Conservation (phyloP, 169 alveolate genomes). For the Babesia caballi region DNA sequence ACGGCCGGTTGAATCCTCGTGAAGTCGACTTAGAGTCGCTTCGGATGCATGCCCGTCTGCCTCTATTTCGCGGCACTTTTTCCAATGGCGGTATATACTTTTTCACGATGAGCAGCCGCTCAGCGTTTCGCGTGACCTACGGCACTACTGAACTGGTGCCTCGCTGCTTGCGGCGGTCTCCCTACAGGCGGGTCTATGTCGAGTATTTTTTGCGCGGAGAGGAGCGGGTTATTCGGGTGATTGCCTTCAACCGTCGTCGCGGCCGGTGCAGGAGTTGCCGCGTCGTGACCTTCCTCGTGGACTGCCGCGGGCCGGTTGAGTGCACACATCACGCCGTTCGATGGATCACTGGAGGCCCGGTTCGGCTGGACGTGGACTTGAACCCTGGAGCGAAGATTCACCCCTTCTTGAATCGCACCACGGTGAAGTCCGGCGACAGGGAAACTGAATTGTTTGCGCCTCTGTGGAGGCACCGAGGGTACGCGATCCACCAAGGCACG, state of each 20-base stretch:
- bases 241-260: neutral
- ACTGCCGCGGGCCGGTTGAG: neutral
- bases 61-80: neutral
- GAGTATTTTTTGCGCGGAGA: slow-evolving; percentile 1
- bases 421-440: neutral
- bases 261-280: neutral
- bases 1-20: neutral
- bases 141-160: neutral
- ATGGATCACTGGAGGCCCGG: neutral
- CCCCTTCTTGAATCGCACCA: neutral
- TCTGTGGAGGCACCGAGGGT: neutral
- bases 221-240: neutral
- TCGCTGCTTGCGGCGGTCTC: neutral
- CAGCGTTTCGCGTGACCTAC: neutral
- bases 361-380: neutral
- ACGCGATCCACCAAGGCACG: neutral
- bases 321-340: neutral
- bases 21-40: neutral
- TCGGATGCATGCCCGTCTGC: neutral
- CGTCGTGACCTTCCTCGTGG: neutral
- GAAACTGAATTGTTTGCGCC: neutral
- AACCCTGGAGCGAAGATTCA: neutral
- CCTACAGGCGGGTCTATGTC: neutral
- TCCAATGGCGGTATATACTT: neutral
- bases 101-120: neutral